Evolutionary conservation across 1,139 yeast genomes (phyloP).

Genomic region (Wickerhamomyces sp.): DNA sequence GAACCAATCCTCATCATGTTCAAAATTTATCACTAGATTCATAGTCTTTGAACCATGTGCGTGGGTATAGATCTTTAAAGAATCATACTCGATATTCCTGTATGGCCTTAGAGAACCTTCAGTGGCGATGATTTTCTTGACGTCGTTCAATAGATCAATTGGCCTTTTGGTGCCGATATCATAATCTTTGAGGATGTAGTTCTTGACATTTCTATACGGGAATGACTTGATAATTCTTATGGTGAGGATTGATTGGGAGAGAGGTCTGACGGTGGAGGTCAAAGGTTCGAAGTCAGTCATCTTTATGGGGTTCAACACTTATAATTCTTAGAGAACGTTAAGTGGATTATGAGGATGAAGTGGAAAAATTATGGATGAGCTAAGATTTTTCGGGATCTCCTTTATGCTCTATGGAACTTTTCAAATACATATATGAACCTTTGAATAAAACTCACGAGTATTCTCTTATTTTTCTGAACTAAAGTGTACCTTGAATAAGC

Average conservation of each 20-base stretch:
- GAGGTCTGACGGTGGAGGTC: constrained; percentile 30
- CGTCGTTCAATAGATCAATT: constrained; percentile 48
- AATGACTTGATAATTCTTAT: constrained; percentile 86
- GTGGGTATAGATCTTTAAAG: constrained; percentile 82
- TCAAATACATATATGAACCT: no score
- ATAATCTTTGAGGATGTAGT: constrained; percentile 65
- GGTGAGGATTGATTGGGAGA: constrained; percentile 60
- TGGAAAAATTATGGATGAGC: no score
- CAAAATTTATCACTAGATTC: constrained; percentile 87
- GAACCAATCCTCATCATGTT: constrained; percentile 72
- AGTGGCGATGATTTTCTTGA: constrained; percentile 47
- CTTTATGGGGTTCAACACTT: not conserved
- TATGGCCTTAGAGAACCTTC: constrained; percentile 77
- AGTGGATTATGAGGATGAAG: not conserved
- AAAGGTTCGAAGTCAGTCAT: constrained; percentile 29
- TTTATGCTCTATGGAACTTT: no score
- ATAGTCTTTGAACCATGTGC: constrained; percentile 95
- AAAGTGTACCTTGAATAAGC: no score
- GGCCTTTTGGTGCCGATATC: constrained; percentile 72
- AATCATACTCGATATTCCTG: constrained; percentile 69
- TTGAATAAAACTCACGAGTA: no score
- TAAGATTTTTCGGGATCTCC: no score
- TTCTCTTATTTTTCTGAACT: no score
- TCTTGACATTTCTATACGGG: constrained; percentile 86
- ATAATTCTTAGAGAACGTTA: not conserved